Percentiles rank a stretch among this genome's conserved stretches.
phyloP scores from a whole-genome alignment of 805 yeast genomes.

The Suhomyces kilbournensis region DNA sequence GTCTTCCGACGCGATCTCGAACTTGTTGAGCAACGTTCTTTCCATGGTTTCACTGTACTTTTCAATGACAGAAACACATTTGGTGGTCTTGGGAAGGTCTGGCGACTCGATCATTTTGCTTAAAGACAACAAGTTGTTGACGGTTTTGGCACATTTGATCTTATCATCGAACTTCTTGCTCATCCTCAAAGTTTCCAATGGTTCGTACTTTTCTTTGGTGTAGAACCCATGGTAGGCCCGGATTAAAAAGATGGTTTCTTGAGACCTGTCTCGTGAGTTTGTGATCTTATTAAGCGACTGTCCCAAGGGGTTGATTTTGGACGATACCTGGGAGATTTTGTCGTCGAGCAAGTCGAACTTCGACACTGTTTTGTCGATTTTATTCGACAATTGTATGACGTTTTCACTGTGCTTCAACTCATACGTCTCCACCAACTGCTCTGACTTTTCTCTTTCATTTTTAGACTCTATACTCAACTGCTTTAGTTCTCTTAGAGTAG shows the following conservation, averaged over 20 bases:
- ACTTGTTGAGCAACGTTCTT: conserved; percentile 60
- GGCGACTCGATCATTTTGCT: conserved; percentile 62
- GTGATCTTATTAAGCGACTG: conserved; percentile 65
- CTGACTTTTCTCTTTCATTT: conserved; percentile 48
- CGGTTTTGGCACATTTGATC: conserved; percentile 64
- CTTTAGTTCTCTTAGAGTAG: conserved; percentile 71
- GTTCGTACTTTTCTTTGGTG: conserved; percentile 50
- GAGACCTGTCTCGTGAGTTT: conserved; percentile 68
- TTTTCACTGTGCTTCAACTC: conserved; percentile 69
- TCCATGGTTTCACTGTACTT: conserved; percentile 78
- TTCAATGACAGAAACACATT: conserved; percentile 48
- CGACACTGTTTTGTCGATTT: conserved; percentile 44
- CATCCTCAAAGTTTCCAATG: conserved; percentile 57
- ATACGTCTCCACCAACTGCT: conserved; percentile 53
- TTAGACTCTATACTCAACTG: conserved; percentile 56
- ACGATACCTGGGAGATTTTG: conserved; percentile 54
- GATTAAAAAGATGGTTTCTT: conserved; percentile 67
- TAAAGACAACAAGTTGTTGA: conserved; percentile 61
- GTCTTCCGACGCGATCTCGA: conserved; percentile 69
- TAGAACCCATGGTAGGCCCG: conserved; percentile 75
- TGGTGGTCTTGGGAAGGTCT: conserved; percentile 44
- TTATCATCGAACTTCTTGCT: conserved; percentile 48
- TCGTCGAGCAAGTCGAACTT: conserved; percentile 51
- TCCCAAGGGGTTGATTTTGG: conserved; percentile 66
- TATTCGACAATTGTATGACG: conserved; percentile 52